Evolutionary conservation across 139 green algal genomes (phyloP).

Genomic region (Klebsormidium nitens): DNA sequence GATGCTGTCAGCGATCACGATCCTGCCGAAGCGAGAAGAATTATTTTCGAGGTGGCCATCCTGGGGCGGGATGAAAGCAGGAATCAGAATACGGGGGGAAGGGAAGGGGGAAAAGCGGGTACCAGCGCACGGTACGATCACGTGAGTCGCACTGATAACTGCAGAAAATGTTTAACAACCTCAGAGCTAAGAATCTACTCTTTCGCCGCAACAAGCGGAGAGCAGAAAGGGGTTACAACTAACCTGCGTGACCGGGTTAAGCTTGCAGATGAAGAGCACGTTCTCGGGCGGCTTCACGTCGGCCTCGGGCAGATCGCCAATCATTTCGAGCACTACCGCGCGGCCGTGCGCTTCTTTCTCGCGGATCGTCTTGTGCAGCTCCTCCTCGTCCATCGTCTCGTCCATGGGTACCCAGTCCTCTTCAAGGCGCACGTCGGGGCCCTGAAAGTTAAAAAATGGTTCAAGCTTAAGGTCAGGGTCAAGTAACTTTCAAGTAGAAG

Average conservation of each 20-base stretch:
- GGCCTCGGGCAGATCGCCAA: slow-evolving; percentile 68
- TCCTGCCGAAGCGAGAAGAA: too few relatives aligned
- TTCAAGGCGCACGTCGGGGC: slow-evolving; percentile 76
- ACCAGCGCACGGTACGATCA: too few relatives aligned
- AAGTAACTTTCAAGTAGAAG: neutral
- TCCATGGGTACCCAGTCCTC: slow-evolving; percentile 87
- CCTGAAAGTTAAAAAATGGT: slow-evolving; percentile 10
- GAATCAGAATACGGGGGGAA: too few relatives aligned
- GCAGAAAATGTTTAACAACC: too few relatives aligned
- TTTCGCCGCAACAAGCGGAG: too few relatives aligned
- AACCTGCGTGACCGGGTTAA: slow-evolving; percentile 84
- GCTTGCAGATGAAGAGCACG: slow-evolving; percentile 98
- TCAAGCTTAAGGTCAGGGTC: neutral
- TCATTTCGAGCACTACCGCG: slow-evolving; percentile 96
- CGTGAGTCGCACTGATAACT: too few relatives aligned
- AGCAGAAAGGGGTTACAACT: neutral
- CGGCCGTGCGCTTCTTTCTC: slow-evolving; percentile 68
- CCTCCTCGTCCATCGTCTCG: slow-evolving; percentile 57
- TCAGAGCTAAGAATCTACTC: too few relatives aligned
- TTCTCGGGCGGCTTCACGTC: slow-evolving; percentile 87
- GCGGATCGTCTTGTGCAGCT: slow-evolving; percentile 71
- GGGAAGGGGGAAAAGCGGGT: too few relatives aligned
- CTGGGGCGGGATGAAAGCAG: too few relatives aligned
- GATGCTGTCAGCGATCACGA: too few relatives aligned
- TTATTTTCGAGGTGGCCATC: too few relatives aligned